Base-by-base conservation (phyloP, 805 yeast species). In the Metschnikowia aberdeeniae region DNA sequence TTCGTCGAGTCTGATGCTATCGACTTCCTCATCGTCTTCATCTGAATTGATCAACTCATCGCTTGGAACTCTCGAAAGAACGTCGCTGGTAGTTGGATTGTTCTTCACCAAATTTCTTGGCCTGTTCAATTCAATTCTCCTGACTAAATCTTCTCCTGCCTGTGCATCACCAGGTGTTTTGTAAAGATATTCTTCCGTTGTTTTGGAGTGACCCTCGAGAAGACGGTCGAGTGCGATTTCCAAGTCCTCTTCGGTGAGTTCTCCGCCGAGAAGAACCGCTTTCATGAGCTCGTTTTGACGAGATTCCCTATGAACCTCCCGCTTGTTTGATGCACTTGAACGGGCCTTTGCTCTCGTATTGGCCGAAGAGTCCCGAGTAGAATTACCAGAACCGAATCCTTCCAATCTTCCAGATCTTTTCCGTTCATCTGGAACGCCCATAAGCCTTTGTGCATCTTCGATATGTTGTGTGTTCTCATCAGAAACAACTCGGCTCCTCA, bases 1-100 rank as follows among this genome's bases (percentile, higher is more conserved):
- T 43, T 76, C 81, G 2, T 78, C 74, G 39, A 93, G 70, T 35
- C 87, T 58, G 29, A 82, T 73, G 0, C 69, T 66, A 4, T 79
- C 80, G 10, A 88, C 71, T 53, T 89, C 96, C 11, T 82, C 92
- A 59, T 89, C 97, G 53, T 87, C 95, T 56, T 89, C 96, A 39
- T 61, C 64, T 7, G 82, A 81, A 36, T 84, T 70, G 40, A 80
- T 71, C 1, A 77, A 84, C 1, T 79, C 81, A 39, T 79, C 83
- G 26, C 84, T 86, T 0, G 78, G 63, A 2, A 87, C 70, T 41
- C 67, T 73, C 0, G 66, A 64, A 13, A 84, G 64, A 5, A 84
- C 58, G 1, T 82, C 77, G 10, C 61, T 65, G 0, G 90, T 75
- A 6, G 78, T 81, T 1, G 90, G 89, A 26, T 82, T 59, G 55